Base-by-base conservation (phyloP, 2,329 filamentous ascomycete genomes). In the Penicillium sp. region DNA sequence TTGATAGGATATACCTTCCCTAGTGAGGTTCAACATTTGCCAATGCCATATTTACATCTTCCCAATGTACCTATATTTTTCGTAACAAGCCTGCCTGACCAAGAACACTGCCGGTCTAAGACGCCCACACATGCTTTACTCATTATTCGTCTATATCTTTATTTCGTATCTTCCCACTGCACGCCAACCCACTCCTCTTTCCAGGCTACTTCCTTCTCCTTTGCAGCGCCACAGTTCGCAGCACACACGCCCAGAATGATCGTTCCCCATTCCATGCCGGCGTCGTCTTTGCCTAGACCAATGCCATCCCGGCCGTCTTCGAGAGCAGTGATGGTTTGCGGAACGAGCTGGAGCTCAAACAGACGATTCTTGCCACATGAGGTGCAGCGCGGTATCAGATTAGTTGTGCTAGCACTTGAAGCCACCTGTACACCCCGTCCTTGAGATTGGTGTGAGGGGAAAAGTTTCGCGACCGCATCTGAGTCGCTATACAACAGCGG, bases 241-340 rank as follows among this genome's bases (percentile, higher is more conserved):
- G 82, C 84, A 71, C 94, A 99, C 7, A 95, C 91, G 0, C 85
- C 91, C 38, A 97, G 78, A 57, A 99, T 84, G 8, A 99, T 82
- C 0, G 91, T 97, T 0, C 93, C 93, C 94, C 94, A 99, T 67
- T 99, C 94, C 94, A 99, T 99, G 0, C 92, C 94, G 52, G 70
- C 66, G 78, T 96, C 81, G 75, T 76, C 73, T 55, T 77, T 71
- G 20, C 82, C 83, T 63, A 85, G 71, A 56, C 88, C 86, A 62
- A 75, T 63, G 62, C 77, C 77, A 73, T 75, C 71, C 43, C 92
- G 89, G 9, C 83, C 83, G 1, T 82, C 86, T 77, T 97, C 94
- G 54, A 97, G 78, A 78, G 95, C 89, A 28, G 85, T 84, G 65
- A 99, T 99, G 3, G 91, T 87, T 69, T 96, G 89, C 42, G 94